Base-by-base conservation (phyloP, 192 early-diverging fungal species). In the Entomortierella beljakovae region DNA sequence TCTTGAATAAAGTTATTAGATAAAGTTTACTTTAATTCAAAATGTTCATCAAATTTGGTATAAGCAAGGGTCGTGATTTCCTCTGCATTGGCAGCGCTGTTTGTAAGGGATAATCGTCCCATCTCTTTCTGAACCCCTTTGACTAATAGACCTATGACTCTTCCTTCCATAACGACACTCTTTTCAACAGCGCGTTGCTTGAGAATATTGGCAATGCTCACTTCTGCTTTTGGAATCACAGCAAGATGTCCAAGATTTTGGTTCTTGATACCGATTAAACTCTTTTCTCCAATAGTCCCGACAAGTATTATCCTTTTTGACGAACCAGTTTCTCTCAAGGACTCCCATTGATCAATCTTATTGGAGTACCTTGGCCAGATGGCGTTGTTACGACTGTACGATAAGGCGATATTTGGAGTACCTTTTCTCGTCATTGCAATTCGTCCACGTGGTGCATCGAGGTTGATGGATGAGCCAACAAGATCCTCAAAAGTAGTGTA, bases 261-360 rank as follows among this genome's bases (percentile, higher is more conserved):
- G 7, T 28, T 1, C 26, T 68, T 68, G 3, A 50, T 51, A 1
- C 67, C 75, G 2, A 32, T 11, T 6, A 79, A 51, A 0, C 57
- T 43, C 62, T 70, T 79, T 57, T 70, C 61, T 0, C 34, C 56
- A 31, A 70, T 69, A 2, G 56, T 70, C 4, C 68, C 75, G 0
- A 70, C 75, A 2, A 79, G 25, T 11, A 70, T 40, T 1, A 79
- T 65, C 33, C 71, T 55, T 25, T 48, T 61, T 20, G 67, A 29
- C 2, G 23, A 29, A 2, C 6, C 23, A 28, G 23, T 29, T 25
- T 25, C 51, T 53, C 25, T 22, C 6, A 70, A 7, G 10, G 57
- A 28, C 46, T 65, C 56, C 61, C 56, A 70, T 13, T 28, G 6
- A 18, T 31, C 55, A 32, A 79, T 79, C 20, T 23, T 43, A 7